phyloP scores from a whole-genome alignment of 208 protist species.

The Porcisia deanei region DNA sequence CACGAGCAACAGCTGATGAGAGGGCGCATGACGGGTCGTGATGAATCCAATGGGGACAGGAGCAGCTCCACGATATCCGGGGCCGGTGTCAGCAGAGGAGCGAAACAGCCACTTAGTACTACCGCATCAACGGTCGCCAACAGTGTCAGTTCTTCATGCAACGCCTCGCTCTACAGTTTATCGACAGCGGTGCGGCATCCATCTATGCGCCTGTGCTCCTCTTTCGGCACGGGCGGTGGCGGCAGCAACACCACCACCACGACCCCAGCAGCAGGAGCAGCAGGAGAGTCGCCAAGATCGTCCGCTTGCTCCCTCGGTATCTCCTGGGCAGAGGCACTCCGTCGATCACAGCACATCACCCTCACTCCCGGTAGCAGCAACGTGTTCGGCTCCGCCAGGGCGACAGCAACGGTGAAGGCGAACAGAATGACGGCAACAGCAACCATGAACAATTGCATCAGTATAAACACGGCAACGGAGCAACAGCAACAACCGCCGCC shows the following conservation, averaged over 20 bases:
- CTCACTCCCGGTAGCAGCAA: slow-evolving; percentile 7
- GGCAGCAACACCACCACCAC: not conserved
- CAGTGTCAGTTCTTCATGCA: not conserved
- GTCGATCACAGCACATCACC: not conserved
- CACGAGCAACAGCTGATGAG: slow-evolving; percentile 17
- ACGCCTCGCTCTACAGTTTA: not conserved
- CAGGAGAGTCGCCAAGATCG: not conserved
- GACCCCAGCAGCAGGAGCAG: not conserved
- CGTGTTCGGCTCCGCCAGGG: not conserved
- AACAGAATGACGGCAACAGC: slow-evolving; percentile 12
- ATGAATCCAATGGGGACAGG: not conserved
- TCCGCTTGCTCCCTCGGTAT: not conserved
- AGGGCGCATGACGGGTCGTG: not conserved
- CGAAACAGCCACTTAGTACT: not conserved
- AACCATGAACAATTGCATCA: slow-evolving; percentile 26
- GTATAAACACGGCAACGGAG: slow-evolving; percentile 1
- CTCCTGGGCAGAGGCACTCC: slow-evolving; percentile 26
- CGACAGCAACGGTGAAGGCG: not conserved
- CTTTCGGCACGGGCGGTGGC: slow-evolving; percentile 5
- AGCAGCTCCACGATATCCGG: not conserved
- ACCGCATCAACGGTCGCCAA: not conserved
- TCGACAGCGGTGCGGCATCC: not conserved
- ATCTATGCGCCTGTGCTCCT: slow-evolving; percentile 8
- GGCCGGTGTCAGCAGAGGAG: not conserved
- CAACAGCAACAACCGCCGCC: not conserved